These are phyloP conservation scores for Gamarada debralockiae DNA, from an alignment of 495 filamentous ascomycete genomes.

Conservation along the genomic window DNA sequence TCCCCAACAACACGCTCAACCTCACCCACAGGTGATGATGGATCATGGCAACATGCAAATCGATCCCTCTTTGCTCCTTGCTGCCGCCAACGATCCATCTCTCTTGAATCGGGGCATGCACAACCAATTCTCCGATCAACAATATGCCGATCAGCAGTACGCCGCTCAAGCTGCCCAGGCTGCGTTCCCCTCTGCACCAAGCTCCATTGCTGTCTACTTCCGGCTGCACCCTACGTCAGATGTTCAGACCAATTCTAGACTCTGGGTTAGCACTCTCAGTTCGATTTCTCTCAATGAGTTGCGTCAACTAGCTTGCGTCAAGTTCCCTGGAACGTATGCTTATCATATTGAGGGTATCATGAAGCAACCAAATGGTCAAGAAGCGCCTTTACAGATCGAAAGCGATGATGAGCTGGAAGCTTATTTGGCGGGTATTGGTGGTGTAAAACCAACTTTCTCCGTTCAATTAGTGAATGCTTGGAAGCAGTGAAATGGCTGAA, in stretches of 20 bases:
- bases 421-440: slow-evolving; percentile 60
- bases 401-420: slow-evolving; percentile 66
- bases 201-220: slow-evolving; percentile 57
- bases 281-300: slow-evolving; percentile 53
- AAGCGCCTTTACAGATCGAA: slow-evolving; percentile 56
- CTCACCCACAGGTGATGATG: slow-evolving; percentile 42
- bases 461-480: slow-evolving; percentile 35
- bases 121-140: slow-evolving; percentile 43
- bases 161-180: slow-evolving; percentile 28
- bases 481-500: slow-evolving; percentile 14
- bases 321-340: slow-evolving; percentile 52
- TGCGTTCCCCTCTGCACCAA: slow-evolving; percentile 32
- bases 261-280: slow-evolving; percentile 61
- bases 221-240: slow-evolving; percentile 54
- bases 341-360: slow-evolving; percentile 62
- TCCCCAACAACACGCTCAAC: slow-evolving; percentile 27
- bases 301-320: slow-evolving; percentile 46
- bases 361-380: slow-evolving; percentile 51
- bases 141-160: slow-evolving; percentile 37
- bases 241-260: slow-evolving; percentile 37
- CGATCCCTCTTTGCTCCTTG: slow-evolving; percentile 51
- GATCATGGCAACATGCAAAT: slow-evolving; percentile 59
- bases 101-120: slow-evolving; percentile 33
- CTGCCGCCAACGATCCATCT: slow-evolving; percentile 25
- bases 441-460: slow-evolving; percentile 63